These are phyloP conservation scores for Santalum album DNA, from an alignment of 164 flowering plant genomes.

Conservation along the genomic window DNA sequence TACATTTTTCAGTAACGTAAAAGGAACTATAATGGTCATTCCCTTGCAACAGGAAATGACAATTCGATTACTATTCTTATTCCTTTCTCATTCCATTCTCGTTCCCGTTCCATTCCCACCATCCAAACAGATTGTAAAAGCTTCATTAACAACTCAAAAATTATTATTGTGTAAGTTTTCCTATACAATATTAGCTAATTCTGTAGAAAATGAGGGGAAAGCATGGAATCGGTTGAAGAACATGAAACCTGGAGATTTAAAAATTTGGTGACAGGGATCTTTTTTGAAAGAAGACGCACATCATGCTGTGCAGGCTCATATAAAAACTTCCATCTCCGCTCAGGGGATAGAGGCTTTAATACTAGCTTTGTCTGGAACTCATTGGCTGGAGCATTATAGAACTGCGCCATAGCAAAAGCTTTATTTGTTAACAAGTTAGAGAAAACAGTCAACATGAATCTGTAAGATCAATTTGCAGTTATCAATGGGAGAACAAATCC, in stretches of 20 bases:
- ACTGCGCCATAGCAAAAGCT: constrained; percentile 29
- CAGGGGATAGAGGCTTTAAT: constrained; percentile 60
- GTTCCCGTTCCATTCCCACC: too few relatives aligned
- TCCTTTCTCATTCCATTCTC: too few relatives aligned
- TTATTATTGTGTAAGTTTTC: not conserved
- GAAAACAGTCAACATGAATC: not conserved
- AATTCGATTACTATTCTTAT: too few relatives aligned
- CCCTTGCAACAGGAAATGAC: too few relatives aligned
- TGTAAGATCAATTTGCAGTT: not conserved
- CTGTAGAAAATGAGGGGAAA: too few relatives aligned
- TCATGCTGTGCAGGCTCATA: constrained; percentile 75
- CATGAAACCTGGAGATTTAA: constrained; percentile 75
- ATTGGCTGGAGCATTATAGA: constrained; percentile 65
- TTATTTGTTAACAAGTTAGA: not conserved
- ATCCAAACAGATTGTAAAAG: too few relatives aligned
- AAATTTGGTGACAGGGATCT: constrained; percentile 68
- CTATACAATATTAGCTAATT: not conserved
- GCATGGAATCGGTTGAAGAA: constrained; percentile 1
- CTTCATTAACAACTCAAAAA: too few relatives aligned
- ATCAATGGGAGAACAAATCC: not conserved
- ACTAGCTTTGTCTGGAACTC: constrained; percentile 76
- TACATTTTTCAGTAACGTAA: too few relatives aligned
- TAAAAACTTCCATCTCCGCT: constrained; percentile 66
- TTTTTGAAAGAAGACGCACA: constrained; percentile 69
- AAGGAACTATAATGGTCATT: too few relatives aligned